Percentiles rank a stretch among this genome's conserved stretches.
These are phyloP conservation scores for Fusarium goolgardi DNA, from an alignment of 2,329 filamentous ascomycete species.

Conservation along the genomic window DNA sequence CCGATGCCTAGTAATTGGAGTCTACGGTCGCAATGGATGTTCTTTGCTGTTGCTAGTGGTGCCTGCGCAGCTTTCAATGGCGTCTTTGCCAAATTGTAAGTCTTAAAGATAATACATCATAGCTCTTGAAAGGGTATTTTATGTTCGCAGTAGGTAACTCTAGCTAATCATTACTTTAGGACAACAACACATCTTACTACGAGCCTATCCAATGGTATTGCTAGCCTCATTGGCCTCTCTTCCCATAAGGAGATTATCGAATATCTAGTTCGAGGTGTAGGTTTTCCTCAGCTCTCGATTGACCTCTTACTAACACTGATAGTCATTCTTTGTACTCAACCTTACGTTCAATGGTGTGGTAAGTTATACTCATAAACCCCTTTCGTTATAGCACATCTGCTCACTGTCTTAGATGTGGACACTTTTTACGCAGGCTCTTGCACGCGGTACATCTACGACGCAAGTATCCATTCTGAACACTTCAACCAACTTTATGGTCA, in stretches of 20 bases:
- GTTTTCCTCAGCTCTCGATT: constrained; percentile 37
- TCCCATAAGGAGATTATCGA: constrained; percentile 59
- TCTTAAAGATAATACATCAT: constrained; percentile 25
- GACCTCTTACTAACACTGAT: constrained; percentile 18
- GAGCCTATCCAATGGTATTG: constrained; percentile 59
- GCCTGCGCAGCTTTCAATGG: constrained; percentile 84
- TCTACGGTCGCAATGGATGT: constrained; percentile 67
- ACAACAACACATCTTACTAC: constrained; percentile 68
- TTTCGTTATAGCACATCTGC: neutral
- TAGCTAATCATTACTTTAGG: constrained; percentile 49
- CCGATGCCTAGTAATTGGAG: constrained; percentile 43
- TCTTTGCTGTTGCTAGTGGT: constrained; percentile 78
- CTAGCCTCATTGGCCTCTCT: constrained; percentile 58
- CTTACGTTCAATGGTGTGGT: constrained; percentile 78
- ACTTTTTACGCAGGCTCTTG: constrained; percentile 82
- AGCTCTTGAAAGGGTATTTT: neutral
- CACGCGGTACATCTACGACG: constrained; percentile 78
- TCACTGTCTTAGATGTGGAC: constrained; percentile 75
- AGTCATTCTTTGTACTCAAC: constrained; percentile 82
- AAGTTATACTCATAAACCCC: constrained; percentile 46
- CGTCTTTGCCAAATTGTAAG: constrained; percentile 84
- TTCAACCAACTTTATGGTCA: constrained; percentile 83
- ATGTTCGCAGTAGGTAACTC: neutral
- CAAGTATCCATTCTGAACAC: constrained; percentile 87
- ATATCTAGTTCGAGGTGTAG: constrained; percentile 61